Base-by-base conservation (phyloP, 139 green algal species). In the Micromonas pusilla region DNA sequence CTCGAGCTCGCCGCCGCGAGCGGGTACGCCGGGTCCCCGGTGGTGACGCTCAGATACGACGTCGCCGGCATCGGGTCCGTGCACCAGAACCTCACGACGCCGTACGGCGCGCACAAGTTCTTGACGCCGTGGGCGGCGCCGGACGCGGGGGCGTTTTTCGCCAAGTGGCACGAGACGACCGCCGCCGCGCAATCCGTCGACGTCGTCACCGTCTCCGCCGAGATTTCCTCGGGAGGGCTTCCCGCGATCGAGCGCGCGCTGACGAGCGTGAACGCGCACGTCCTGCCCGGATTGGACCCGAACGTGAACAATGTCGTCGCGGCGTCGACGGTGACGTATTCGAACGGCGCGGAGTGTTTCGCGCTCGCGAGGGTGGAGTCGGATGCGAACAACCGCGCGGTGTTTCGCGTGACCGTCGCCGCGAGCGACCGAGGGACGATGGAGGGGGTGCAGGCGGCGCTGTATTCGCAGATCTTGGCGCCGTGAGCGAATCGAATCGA, bases 331-430 rank as follows among this genome's bases (percentile, higher is more conserved):
- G 68, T 19, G 52, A n/a, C 32, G 28, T 76, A 52, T 21, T 31
- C 52, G 54, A 45, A 31, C 36, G 77, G 72, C n/a, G 37, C 32
- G 2, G 57, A 72, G 53, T 30, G 20, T 31, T 37, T 60, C 13
- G 16, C 64, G 20, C 32, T 52, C 5, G 74, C 81, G 70, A 86
- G 90, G 9, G 74, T 94, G 13, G 90, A 94, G 83, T 89, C 79
- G 38, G 91, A 94, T 79, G 89, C 90, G 0, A 81, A 87, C 63
- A 88, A 88, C 73, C 83, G 83, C 52, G 70, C 68, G 45, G 87
- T 93, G 72, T 91, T 93, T 81, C 80, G 90, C 25, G 82, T 94
- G 25, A 94, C 90, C 1, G 88, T 92, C 3, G 73, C 67, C 0
- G 80, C 78, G 13, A 68, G 79, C 1, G 73, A 88, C 52, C 73